Conservation (phyloP, 2,329 filamentous ascomycete genomes). For the Trichoderma afroharzianum region DNA sequence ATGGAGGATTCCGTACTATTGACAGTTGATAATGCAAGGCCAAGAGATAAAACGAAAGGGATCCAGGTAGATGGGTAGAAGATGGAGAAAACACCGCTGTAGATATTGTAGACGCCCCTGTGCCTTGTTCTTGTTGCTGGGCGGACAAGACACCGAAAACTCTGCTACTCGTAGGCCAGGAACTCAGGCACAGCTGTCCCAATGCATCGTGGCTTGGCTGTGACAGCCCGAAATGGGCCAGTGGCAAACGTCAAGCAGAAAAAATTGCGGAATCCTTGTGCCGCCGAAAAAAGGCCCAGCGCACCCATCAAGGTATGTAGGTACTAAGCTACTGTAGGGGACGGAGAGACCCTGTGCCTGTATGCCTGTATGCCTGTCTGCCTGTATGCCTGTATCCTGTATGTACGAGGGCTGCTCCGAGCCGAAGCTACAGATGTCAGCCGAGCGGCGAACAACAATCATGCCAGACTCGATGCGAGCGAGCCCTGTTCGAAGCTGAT, state of each 20-base stretch:
- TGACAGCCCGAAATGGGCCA: neutral
- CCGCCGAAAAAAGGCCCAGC: constrained; percentile 6
- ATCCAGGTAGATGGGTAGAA: neutral
- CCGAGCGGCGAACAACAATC: neutral
- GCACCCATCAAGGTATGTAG: constrained; percentile 4
- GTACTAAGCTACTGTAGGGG: neutral
- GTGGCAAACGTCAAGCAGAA: constrained; percentile 9
- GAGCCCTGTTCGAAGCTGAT: neutral
- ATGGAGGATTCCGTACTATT: neutral
- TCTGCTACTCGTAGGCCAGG: neutral
- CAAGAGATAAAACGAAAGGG: neutral
- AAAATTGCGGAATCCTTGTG: neutral
- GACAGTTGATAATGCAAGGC: neutral
- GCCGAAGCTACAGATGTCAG: neutral
- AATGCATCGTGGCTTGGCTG: constrained; percentile 4
- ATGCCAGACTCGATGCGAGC: neutral
- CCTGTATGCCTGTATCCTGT: neutral
- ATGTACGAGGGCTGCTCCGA: neutral
- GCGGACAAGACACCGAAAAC: neutral
- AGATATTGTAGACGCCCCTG: neutral
- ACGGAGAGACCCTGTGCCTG: neutral
- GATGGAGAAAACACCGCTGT: neutral
- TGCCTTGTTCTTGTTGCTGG: neutral
- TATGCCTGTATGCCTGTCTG: neutral
- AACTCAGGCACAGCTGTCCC: neutral